Base-by-base conservation (phyloP, 2,329 filamentous ascomycete genomes). In the Microdochium trichocladiopsis region DNA sequence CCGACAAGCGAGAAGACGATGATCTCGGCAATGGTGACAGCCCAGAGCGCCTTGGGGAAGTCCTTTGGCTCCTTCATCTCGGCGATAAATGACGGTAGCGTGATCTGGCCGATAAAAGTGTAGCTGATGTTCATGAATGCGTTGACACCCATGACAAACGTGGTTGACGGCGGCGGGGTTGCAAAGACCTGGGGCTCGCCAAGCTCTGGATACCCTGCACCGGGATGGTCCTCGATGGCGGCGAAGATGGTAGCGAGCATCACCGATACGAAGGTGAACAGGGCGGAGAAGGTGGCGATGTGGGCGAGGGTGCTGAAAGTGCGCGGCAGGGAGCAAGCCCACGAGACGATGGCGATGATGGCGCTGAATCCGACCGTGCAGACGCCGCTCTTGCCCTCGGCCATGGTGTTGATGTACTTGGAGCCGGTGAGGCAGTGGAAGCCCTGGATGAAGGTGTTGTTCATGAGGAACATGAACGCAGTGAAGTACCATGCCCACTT, bases 91-190 rank as follows among this genome's bases (percentile, higher is more conserved):
- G 88, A 93, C 1, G 92, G 92, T 14, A 96, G 78, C 0, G 92
- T 96, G 61, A 96, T 95, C 66, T 96, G 92, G 0, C 92, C 92
- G 59, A 96, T 96, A 65, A 96, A 96, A 0, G 92, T 96, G 67
- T 96, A 96, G 70, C 86, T 90, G 65, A 96, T 96, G 70, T 96
- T 96, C 67, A 96, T 78, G 70, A 96, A 96, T 0, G 92, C 92
- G 51, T 84, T 90, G 78, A 95, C 86, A 22, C 86, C 91, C 2
- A 79, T 74, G 3, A 95, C 88, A 60, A 95, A 96, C 0, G 87
- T 88, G 0, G 90, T 95, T 18, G 85, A 82, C 2, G 75, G 68
- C 2, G 83, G 69, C 0, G 91, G 88, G 21, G 92, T 65, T 0
- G 83, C 83, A 0, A 84, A 82, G 5, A 94, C 85, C 8, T 80